Percentiles rank a stretch among this genome's conserved stretches.
Conservation (phyloP, 2,329 filamentous ascomycete genomes). For the Fusarium sp. region DNA sequence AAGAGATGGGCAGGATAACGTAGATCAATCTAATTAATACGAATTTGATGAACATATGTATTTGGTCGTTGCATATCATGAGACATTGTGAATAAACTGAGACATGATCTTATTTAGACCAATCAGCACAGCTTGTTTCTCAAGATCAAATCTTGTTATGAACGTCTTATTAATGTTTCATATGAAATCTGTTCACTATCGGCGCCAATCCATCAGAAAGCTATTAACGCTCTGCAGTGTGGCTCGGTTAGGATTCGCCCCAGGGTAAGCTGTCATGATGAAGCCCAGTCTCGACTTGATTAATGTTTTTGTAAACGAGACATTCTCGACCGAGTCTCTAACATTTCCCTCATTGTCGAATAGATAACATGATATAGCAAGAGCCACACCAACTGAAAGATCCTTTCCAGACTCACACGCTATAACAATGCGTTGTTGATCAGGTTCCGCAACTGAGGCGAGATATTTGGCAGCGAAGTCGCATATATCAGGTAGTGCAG, state of each 20-base stretch:
- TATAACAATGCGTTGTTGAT: slow-evolving; percentile 60
- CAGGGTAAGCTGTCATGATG: slow-evolving; percentile 82
- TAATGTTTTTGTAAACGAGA: slow-evolving; percentile 74
- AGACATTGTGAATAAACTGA: background rate
- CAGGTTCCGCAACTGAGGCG: background rate
- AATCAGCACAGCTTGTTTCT: background rate
- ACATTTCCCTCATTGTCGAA: slow-evolving; percentile 72
- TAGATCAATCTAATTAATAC: slow-evolving; percentile 35
- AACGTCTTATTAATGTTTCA: background rate
- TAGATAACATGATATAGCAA: slow-evolving; percentile 80
- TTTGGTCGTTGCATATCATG: background rate
- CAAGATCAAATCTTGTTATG: background rate
- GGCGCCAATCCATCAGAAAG: slow-evolving; percentile 76
- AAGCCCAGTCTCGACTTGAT: slow-evolving; percentile 84
- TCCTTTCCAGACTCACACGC: slow-evolving; percentile 84
- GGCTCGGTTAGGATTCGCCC: slow-evolving; percentile 83
- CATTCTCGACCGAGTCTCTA: slow-evolving; percentile 39
- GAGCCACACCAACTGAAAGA: slow-evolving; percentile 79
- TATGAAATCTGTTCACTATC: slow-evolving; percentile 21
- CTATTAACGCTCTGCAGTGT: slow-evolving; percentile 94
- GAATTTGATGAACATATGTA: background rate
- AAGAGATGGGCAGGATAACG: slow-evolving; percentile 2
- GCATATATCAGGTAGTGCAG: slow-evolving; percentile 72
- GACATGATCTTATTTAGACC: background rate
- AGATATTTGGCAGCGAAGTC: slow-evolving; percentile 63